Evolutionary conservation across 495 filamentous ascomycete genomes (phyloP).

Genomic region (Penicillium lagena): DNA sequence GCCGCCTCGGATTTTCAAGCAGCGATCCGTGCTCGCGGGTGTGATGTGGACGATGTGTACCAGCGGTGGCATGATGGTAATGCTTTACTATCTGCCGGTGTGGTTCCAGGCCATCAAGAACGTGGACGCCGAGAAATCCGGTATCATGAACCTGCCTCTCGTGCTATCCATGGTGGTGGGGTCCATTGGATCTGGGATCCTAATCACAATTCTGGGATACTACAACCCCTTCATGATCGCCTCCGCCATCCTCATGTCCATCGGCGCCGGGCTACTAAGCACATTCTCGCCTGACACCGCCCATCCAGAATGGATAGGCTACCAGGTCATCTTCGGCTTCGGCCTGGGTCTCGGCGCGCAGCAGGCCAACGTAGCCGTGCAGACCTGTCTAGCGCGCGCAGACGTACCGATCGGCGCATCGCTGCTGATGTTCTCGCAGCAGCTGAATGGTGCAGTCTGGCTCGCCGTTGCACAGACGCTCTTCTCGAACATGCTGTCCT

Average conservation of each 20-base stretch:
- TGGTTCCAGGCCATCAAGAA: conserved; percentile 66
- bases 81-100: conserved; percentile 59
- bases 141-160: conserved; percentile 33
- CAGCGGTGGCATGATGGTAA: conserved; percentile 23
- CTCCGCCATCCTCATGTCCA: conserved; percentile 44
- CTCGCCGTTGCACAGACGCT: conserved; percentile 53
- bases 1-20: conserved; percentile 50
- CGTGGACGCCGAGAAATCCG: conserved; percentile 25
- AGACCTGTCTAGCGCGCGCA: conserved; percentile 48
- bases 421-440: conserved; percentile 61
- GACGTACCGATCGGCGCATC: conserved; percentile 59
- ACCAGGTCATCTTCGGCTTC: conserved; percentile 62
- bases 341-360: conserved; percentile 73
- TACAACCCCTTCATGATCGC: conserved; percentile 56
- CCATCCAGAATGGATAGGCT: conserved; percentile 58
- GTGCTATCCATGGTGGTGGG: conserved; percentile 39
- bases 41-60: conserved; percentile 25
- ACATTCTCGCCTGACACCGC: conserved; percentile 48
- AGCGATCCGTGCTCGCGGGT: conserved; percentile 45
- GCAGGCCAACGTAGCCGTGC: conserved; percentile 55
- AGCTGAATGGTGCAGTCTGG: conserved; percentile 61
- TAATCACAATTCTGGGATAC: conserved; percentile 56
- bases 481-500: conserved; percentile 46
- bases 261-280: conserved; percentile 58
- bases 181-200: conserved; percentile 39